Evolutionary conservation across 1,284 basidiomycete species (phyloP).

Genomic region (Testicularia cyperi): DNA sequence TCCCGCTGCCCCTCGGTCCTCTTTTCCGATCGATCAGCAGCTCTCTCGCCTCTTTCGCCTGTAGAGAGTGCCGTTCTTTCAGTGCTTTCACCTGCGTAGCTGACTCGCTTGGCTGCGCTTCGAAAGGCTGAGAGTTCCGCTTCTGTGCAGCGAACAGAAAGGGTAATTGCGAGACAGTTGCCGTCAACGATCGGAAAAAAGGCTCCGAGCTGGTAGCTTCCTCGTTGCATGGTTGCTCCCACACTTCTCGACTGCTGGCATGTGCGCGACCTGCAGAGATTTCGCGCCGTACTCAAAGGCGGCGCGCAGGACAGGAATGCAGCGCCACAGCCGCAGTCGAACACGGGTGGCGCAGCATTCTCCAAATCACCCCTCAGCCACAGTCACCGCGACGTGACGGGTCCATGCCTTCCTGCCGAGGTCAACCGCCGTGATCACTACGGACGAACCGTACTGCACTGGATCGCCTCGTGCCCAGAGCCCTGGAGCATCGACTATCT

Average conservation of each 20-base stretch:
- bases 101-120: no score
- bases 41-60: no score
- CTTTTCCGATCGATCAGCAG: no score
- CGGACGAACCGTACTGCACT: slow-evolving; percentile 80
- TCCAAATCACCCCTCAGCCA: slow-evolving; percentile 38
- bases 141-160: no score
- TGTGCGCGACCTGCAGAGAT: slow-evolving; percentile 53
- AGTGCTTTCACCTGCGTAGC: no score
- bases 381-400: slow-evolving; percentile 22
- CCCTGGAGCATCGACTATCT: slow-evolving; percentile 76
- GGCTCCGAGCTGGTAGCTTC: no score
- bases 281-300: slow-evolving; percentile 50
- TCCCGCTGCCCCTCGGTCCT: no score
- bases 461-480: slow-evolving; percentile 69
- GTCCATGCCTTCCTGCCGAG: slow-evolving; percentile 62
- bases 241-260: slow-evolving; percentile 55
- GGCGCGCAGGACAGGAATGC: slow-evolving; percentile 32
- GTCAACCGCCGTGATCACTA: slow-evolving; percentile 74
- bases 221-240: slow-evolving; percentile 46
- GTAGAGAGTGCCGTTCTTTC: no score
- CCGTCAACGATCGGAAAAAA: no score
- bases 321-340: slow-evolving; percentile 9
- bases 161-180: no score
- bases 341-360: slow-evolving; percentile 5
- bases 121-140: no score